Base-by-base conservation (phyloP, 2,329 filamentous ascomycete genomes). In the Colletotrichum tabaci region DNA sequence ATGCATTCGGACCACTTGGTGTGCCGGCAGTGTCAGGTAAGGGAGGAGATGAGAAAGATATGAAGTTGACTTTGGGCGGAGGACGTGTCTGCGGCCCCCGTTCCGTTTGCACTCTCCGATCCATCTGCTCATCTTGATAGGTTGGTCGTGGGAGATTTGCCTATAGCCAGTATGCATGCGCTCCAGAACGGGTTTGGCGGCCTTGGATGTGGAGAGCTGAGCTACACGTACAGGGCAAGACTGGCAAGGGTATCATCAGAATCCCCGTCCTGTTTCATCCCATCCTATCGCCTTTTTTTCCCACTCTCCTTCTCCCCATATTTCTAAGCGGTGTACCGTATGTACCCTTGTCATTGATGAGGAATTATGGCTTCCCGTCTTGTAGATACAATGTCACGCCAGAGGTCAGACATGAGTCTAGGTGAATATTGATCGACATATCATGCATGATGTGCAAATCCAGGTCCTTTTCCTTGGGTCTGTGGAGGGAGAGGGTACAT, bases 11-110 rank as follows among this genome's bases (percentile, higher is more conserved):
- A 38, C 47, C 16, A 38, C 30, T 66, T 52, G 44, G 53, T 46
- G 46, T 30, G n/a, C 61, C 53, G 53, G 38, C 47, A 61, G n/a
- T 47, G 46, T 53, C 61, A 60, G 66, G 44, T 44, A 69, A 69
- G 66, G 66, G 46, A 53, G 23, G 35, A 47, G 16, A 26, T 10
- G 40, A 56, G 40, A 50, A 23, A 60, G 12, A 23, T 18, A 47
- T 55, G 21, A 7, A 30, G 26, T 30, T 42, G 26, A 26, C 47
- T 61, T 16, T 18, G 40, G n/a, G 21, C 40, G 42, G 16, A 30
- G 23, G 23, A 21, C 23, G 1, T 57, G n/a, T 42, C 35, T 23
- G 16, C 18, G 9, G 18, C n/a, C 55, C n/a, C 35, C 55, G 58
- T 30, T 61, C 13, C 30, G 44, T 23, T 61, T 61, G 46, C 26